phyloP scores from a whole-genome alignment of 176 grass and related monocot species.

The Alloteropsis semialata region DNA sequence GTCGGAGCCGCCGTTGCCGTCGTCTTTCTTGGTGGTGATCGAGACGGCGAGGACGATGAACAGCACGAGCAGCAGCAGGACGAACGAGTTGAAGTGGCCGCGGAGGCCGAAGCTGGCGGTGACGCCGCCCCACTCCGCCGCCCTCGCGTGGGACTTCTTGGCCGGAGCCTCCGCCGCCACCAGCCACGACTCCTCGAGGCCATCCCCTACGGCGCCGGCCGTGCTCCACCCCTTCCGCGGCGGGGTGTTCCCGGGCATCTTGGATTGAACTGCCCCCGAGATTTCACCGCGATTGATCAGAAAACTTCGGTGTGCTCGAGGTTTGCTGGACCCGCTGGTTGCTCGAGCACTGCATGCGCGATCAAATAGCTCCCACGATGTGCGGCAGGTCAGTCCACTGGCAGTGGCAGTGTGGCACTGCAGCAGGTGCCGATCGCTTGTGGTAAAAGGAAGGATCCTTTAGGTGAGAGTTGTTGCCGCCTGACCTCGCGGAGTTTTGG shows the following conservation, averaged over 20 bases:
- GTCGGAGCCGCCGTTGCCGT: not conserved
- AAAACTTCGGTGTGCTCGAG: not conserved
- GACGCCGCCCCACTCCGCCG: conserved; percentile 18
- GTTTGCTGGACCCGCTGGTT: not conserved
- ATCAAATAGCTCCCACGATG: conserved; percentile 27
- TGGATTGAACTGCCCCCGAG: not conserved
- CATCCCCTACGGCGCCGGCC: not conserved
- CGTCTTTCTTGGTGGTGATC: conserved; percentile 16
- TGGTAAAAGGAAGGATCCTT: conserved; percentile 46
- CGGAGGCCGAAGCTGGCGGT: conserved; percentile 18
- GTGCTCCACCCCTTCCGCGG: not conserved
- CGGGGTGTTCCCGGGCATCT: not conserved
- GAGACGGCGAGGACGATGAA: conserved; percentile 37
- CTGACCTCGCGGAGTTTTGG: conserved; percentile 26
- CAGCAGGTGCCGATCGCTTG: conserved; percentile 44
- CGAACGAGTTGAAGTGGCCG: conserved; percentile 45
- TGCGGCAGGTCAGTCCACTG: not conserved
- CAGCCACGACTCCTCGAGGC: conserved; percentile 8
- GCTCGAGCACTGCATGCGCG: not conserved
- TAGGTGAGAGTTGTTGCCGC: conserved; percentile 66
- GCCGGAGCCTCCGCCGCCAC: not conserved
- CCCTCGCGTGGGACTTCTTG: not conserved
- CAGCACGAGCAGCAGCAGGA: conserved; percentile 43
- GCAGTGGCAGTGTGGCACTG: not conserved
- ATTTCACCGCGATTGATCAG: not conserved